Percentiles rank a stretch among this genome's conserved stretches.
Evolutionary conservation across 2,329 filamentous ascomycete species (phyloP).

Genomic region (Colletotrichum magnum): DNA sequence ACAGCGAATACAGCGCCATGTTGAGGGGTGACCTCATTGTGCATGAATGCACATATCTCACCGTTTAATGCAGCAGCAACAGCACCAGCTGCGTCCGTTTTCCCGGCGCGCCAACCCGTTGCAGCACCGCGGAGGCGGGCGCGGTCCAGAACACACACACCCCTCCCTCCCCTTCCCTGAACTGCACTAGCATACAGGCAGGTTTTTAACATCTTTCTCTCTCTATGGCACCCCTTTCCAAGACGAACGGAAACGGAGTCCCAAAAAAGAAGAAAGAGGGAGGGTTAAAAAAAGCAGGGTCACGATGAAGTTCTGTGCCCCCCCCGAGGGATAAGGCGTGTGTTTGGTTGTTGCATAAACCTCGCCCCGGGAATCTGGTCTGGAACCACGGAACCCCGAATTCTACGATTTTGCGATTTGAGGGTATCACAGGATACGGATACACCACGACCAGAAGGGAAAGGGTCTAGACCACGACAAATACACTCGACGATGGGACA

Average conservation of each 20-base stretch:
- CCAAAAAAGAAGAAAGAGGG: too few species aligned
- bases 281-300: not conserved
- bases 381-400: not conserved
- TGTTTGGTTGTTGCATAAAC: slow-evolving; percentile 29
- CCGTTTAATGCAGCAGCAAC: slow-evolving; percentile 4
- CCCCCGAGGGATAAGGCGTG: slow-evolving; percentile 9
- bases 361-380: too few species aligned
- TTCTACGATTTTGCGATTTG: not conserved
- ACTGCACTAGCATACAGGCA: too few species aligned
- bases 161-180: too few species aligned
- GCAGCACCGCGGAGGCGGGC: not conserved
- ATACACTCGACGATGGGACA: too few species aligned
- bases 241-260: slow-evolving; percentile 10
- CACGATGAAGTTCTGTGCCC: not conserved
- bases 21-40: slow-evolving; percentile 29
- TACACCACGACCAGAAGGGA: slow-evolving; percentile 10
- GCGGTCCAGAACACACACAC: too few species aligned
- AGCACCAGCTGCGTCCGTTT: slow-evolving; percentile 19
- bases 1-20: not conserved
- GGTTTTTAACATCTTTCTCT: too few species aligned
- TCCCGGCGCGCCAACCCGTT: not conserved
- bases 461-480: slow-evolving; percentile 6
- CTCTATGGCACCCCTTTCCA: not conserved
- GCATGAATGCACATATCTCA: slow-evolving; percentile 8
- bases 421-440: not conserved